Evolutionary conservation across 2,329 filamentous ascomycete species (phyloP).

Genomic region (Chaetomiaceae sp.): DNA sequence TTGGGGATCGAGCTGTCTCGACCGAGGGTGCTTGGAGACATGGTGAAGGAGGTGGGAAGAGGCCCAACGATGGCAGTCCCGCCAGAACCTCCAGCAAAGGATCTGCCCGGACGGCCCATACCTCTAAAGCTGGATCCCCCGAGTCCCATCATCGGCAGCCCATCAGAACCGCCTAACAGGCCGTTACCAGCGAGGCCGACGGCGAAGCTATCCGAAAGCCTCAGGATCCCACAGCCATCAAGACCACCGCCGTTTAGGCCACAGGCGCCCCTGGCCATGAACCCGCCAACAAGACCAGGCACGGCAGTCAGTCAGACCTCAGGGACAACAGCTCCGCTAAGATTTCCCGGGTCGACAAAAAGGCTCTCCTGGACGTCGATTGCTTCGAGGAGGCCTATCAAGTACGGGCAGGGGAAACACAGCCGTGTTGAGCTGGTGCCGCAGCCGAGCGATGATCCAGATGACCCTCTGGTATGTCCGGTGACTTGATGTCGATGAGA

Average conservation of each 20-base stretch:
- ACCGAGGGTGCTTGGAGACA: not conserved
- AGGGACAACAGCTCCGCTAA: slow-evolving; percentile 17
- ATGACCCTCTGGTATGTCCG: slow-evolving; percentile 49
- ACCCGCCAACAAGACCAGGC: slow-evolving; percentile 26
- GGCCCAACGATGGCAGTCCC: slow-evolving; percentile 19
- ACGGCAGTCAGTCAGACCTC: slow-evolving; percentile 22
- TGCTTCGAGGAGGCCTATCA: slow-evolving; percentile 38
- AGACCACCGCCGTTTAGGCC: slow-evolving; percentile 17
- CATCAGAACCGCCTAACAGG: slow-evolving; percentile 22
- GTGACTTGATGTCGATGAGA: not conserved
- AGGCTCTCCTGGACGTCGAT: slow-evolving; percentile 35
- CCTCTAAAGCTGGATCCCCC: slow-evolving; percentile 9
- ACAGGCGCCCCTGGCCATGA: slow-evolving; percentile 24
- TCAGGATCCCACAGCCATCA: slow-evolving; percentile 16
- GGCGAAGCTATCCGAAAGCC: slow-evolving; percentile 11
- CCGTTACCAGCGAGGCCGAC: slow-evolving; percentile 24
- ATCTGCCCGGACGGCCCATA: slow-evolving; percentile 18
- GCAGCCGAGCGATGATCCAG: slow-evolving; percentile 51
- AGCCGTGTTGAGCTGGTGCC: slow-evolving; percentile 46
- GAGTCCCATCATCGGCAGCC: slow-evolving; percentile 3
- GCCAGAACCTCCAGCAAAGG: slow-evolving; percentile 26
- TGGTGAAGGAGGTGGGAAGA: slow-evolving; percentile 2
- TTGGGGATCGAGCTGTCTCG: slow-evolving; percentile 13
- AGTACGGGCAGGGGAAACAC: slow-evolving; percentile 44
- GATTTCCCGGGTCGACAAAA: slow-evolving; percentile 34